These are phyloP conservation scores for Heracleum sosnowskyi DNA, from an alignment of 129 eudicot species.

Conservation along the genomic window DNA sequence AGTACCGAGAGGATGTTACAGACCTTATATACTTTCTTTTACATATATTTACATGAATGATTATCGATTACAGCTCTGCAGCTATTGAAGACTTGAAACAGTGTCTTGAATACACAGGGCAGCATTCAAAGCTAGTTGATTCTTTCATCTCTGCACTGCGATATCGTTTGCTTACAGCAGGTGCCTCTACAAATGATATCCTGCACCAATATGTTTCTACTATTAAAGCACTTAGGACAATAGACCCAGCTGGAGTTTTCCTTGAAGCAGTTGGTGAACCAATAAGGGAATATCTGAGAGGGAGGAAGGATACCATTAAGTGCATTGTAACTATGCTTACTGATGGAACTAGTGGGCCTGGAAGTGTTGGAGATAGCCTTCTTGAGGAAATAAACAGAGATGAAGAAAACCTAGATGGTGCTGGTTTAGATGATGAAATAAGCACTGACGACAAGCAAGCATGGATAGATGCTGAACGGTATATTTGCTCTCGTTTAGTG, in stretches of 20 bases:
- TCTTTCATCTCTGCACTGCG: conserved; percentile 74
- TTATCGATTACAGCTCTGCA: conserved; percentile 62
- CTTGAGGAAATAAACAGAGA: conserved; percentile 98
- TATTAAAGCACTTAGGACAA: conserved; percentile 94
- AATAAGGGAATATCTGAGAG: conserved; percentile 79
- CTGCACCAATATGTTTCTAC: conserved; percentile 95
- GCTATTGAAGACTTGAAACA: conserved; percentile 94
- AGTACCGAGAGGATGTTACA: not conserved
- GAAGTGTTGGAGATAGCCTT: conserved; percentile 76
- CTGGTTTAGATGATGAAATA: conserved; percentile 63
- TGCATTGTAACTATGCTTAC: conserved; percentile 99
- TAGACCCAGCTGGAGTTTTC: conserved; percentile 92
- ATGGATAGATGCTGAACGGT: conserved; percentile 85
- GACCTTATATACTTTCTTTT: not conserved
- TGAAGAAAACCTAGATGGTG: conserved; percentile 82
- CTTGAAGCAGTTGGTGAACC: conserved; percentile 99
- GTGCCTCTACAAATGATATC: conserved; percentile 94
- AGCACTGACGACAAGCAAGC: conserved; percentile 87
- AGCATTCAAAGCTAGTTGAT: conserved; percentile 90
- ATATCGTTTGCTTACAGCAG: conserved; percentile 87
- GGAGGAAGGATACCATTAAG: conserved; percentile 93
- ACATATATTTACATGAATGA: not conserved
- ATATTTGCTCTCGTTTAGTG: conserved; percentile 7
- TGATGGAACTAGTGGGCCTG: conserved; percentile 88
- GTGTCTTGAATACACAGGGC: conserved; percentile 94